Base-by-base conservation (phyloP, 257 asterid species). In the Knoxia roxburghii region DNA sequence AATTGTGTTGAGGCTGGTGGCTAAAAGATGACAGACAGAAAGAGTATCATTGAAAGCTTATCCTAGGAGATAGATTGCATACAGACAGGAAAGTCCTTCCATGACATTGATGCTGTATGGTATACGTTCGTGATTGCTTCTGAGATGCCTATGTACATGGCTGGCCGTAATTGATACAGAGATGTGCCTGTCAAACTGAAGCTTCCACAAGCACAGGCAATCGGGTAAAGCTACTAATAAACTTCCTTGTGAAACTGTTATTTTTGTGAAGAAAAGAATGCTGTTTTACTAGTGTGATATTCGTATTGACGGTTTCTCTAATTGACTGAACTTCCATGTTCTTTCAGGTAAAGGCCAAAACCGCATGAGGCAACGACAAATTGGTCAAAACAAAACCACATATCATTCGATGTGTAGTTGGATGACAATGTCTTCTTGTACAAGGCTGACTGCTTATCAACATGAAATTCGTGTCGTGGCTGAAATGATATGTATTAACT, bases 211-310 rank as follows among this genome's bases (percentile, higher is more conserved):
- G 20, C 56, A 50, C 49, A 20, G n/a, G n/a, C n/a, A n/a, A n/a
- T n/a, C n/a, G n/a, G 72, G 64, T 55, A 54, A 35, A 55, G 30
- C 26, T 18, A 37, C 56, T 9, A 59, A 6, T n/a, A n/a, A n/a
- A n/a, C n/a, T n/a, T n/a, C n/a, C n/a, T n/a, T n/a, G n/a, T n/a
- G n/a, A n/a, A n/a, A n/a, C n/a, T n/a, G n/a, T n/a, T n/a, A n/a
- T n/a, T n/a, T 43, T 54, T 56, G 37, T 20, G 3, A 43, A 12
- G 9, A 68, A 29, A 35, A 2, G 60, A 18, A 21, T 45, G 29
- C 37, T 37, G 7, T 30, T 51, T 67, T 54, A 39, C 35, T 67
- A 10, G 15, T 1, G 4, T 39, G 30, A 14, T 41, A 26, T 23
- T 21, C 5, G 18, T 26, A 27, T 26, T 27, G 12, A n/a, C 11